Evolutionary conservation across 306 rosid species (phyloP).

Genomic region (Leucaena leucocephala): DNA sequence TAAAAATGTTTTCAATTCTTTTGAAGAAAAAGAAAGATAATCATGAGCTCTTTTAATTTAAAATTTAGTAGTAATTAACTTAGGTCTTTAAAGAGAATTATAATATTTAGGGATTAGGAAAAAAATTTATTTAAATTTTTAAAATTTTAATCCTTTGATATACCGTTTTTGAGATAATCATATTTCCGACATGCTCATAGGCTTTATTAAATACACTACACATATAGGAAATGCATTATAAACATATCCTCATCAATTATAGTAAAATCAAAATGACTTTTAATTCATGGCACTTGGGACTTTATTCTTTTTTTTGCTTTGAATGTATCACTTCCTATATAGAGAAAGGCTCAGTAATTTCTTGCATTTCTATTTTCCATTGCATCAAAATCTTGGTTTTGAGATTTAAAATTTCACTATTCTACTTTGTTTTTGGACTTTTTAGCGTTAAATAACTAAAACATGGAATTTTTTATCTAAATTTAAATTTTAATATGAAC

Average conservation of each 20-base stretch:
- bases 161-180: too few relatives aligned
- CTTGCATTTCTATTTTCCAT: background rate
- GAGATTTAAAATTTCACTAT: background rate
- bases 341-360: too few relatives aligned
- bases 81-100: too few relatives aligned
- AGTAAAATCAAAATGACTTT: background rate
- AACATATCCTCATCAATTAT: background rate
- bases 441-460: too few relatives aligned
- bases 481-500: too few relatives aligned
- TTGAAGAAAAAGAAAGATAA: too few relatives aligned
- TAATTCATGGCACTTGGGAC: background rate
- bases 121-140: too few relatives aligned
- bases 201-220: background rate
- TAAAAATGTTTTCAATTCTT: too few relatives aligned
- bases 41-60: background rate
- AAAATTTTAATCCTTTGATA: too few relatives aligned
- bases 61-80: background rate
- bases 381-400: background rate
- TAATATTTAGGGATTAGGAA: too few relatives aligned
- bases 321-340: background rate
- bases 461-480: too few relatives aligned
- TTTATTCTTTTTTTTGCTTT: background rate
- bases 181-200: background rate
- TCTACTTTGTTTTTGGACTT: background rate
- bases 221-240: too few relatives aligned